These are phyloP conservation scores for Phytopythium mirpurense DNA, from an alignment of 352 stramenopile genomes.

Conservation along the genomic window DNA sequence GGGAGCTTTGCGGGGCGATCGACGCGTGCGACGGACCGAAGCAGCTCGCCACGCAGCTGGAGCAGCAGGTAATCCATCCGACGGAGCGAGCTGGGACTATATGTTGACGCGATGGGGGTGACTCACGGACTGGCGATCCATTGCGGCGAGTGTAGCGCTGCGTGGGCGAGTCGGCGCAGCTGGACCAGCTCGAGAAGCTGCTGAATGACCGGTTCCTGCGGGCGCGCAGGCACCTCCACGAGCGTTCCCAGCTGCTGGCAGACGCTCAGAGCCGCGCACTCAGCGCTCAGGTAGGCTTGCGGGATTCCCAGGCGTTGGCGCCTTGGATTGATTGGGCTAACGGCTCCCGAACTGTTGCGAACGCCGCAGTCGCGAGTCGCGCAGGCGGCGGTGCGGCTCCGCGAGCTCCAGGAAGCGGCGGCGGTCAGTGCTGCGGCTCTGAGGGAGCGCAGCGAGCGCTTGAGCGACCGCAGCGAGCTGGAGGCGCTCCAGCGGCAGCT, in stretches of 20 bases:
- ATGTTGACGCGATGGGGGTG: no score
- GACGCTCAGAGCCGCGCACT: constrained; percentile 10
- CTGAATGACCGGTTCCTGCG: constrained; percentile 27
- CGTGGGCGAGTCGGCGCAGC: constrained; percentile 15
- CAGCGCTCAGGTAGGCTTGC: constrained; percentile 15
- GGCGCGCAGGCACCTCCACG: constrained; percentile 23
- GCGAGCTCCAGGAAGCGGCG: constrained; percentile 15
- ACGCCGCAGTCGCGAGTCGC: constrained; percentile 3
- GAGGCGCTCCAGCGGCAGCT: constrained; percentile 38
- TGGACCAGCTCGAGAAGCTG: constrained; percentile 28
- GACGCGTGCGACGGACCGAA: neutral
- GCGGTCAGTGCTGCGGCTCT: constrained; percentile 11
- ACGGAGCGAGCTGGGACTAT: no score
- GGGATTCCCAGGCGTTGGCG: no score
- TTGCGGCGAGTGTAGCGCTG: constrained; percentile 6
- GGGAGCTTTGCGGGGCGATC: neutral
- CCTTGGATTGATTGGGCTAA: no score
- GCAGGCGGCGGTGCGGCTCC: constrained; percentile 16
- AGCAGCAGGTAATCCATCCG: neutral
- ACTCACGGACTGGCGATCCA: no score
- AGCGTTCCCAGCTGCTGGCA: constrained; percentile 13
- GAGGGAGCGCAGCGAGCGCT: constrained; percentile 16
- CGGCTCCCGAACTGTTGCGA: no score
- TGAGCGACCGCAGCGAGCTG: constrained; percentile 36
- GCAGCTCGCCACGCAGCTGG: neutral